Conservation (phyloP, 306 rosid species). For the Hippophae gyantsensis region DNA sequence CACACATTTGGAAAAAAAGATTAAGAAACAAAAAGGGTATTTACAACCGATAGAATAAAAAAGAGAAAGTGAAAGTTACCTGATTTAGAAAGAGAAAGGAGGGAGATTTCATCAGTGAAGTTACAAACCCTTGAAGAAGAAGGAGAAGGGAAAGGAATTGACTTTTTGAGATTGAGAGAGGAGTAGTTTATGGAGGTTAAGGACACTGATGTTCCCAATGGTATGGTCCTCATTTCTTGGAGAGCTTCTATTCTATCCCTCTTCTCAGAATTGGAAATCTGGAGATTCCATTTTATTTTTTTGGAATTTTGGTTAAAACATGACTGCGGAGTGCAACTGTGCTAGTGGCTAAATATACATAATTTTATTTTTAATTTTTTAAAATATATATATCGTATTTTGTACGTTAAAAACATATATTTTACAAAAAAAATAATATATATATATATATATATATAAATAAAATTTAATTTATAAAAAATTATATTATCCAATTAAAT, state of each 20-base stretch:
- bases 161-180: conserved; percentile 27
- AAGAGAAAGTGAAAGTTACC: conserved; percentile 24
- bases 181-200: conserved; percentile 37
- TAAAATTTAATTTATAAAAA: no score
- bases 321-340: background rate
- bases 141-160: conserved; percentile 19
- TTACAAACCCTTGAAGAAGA: conserved; percentile 29
- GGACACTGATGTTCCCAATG: conserved; percentile 57
- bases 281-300: background rate
- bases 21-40: no score
- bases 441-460: no score
- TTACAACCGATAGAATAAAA: background rate
- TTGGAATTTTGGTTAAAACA: background rate
- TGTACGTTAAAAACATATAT: no score
- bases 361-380: no score
- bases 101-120: conserved; percentile 29
- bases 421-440: no score
- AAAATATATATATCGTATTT: no score
- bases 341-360: no score
- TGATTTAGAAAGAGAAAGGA: conserved; percentile 42
- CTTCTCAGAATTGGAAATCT: conserved; percentile 13
- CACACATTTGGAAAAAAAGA: no score
- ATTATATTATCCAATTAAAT: no score
- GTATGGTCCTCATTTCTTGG: conserved; percentile 68
- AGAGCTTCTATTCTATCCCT: conserved; percentile 17